Percentiles rank a stretch among this genome's conserved stretches.
Conservation (phyloP, 225 moss, liverwort and hornwort genomes). For the Pleurozium schreberi region DNA sequence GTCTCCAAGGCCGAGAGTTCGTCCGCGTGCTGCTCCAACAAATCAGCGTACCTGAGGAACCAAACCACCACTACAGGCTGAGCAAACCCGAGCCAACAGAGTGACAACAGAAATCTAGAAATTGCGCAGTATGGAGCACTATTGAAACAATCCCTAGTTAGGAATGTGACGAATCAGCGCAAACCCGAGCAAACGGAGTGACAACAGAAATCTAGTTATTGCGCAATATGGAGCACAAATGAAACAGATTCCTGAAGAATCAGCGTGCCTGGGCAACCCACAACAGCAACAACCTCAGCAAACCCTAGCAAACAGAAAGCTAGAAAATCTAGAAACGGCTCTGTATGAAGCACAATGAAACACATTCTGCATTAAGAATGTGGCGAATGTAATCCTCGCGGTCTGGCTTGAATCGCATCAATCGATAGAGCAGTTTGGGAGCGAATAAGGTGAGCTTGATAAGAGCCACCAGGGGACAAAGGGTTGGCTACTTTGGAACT, state of each 20-base stretch:
- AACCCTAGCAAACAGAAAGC: neutral
- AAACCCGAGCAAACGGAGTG: neutral
- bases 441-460: neutral
- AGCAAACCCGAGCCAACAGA: neutral
- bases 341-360: neutral
- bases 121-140: neutral
- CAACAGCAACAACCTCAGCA: neutral
- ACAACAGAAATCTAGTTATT: neutral
- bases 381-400: neutral
- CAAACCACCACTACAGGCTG: neutral
- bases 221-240: neutral
- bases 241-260: neutral
- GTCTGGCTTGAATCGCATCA: neutral
- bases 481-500: neutral
- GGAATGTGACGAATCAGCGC: neutral
- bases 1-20: conserved; percentile 69
- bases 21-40: conserved; percentile 59
- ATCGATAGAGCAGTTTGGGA: neutral
- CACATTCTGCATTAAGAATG: neutral
- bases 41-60: conserved; percentile 51
- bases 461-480: neutral
- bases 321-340: neutral
- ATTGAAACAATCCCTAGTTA: neutral
- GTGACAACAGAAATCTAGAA: neutral
- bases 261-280: neutral